phyloP scores from a whole-genome alignment of 2,329 filamentous ascomycete species.

The Ophiostoma australiae region DNA sequence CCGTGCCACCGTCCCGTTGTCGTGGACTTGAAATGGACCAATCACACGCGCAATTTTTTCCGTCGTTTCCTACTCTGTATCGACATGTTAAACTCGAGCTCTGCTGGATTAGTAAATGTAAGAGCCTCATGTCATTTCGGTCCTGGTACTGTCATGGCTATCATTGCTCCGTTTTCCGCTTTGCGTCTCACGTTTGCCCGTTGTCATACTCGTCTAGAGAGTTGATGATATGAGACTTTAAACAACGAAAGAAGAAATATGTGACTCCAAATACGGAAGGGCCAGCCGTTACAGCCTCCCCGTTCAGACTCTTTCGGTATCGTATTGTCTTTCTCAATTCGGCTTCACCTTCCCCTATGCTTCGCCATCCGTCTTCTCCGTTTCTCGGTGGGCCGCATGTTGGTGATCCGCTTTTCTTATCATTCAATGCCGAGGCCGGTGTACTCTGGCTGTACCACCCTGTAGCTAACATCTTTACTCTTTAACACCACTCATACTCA shows the following conservation, averaged over 20 bases:
- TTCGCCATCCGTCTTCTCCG: constrained; percentile 3
- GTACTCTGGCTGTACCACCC: not conserved
- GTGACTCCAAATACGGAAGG: not conserved
- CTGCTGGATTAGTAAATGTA: not conserved
- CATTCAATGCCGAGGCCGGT: constrained; percentile 5
- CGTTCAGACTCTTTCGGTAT: not conserved
- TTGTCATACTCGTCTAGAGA: not conserved
- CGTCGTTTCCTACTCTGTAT: not conserved
- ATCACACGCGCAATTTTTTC: not conserved
- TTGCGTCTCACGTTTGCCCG: not conserved
- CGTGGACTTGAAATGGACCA: not conserved
- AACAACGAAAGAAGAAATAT: not conserved
- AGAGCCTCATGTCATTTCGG: not conserved
- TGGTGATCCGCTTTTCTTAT: not conserved
- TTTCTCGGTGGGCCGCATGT: constrained; percentile 13
- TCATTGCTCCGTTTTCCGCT: not conserved
- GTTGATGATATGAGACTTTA: not conserved
- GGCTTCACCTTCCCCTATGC: not conserved
- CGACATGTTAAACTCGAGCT: not conserved
- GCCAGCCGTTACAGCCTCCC: not conserved
- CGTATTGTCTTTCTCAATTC: not conserved
- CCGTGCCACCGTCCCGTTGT: not conserved
- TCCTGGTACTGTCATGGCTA: not conserved
- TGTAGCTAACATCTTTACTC: not conserved
- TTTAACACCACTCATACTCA: not conserved